Base-by-base conservation (phyloP, 2,329 filamentous ascomycete genomes). In the Plenodomus tracheiphilus region DNA sequence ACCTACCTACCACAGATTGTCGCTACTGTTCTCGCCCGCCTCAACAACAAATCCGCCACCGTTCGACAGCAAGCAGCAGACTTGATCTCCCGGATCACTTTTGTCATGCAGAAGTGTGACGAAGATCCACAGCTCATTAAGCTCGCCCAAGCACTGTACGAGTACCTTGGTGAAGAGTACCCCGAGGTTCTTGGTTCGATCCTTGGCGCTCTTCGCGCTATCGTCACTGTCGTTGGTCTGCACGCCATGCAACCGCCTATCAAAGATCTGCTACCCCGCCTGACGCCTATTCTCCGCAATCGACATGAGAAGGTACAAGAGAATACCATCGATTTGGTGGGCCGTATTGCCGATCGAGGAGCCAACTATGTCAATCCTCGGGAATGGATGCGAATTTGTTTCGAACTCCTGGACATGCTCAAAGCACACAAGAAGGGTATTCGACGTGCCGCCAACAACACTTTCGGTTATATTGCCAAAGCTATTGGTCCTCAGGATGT, bases 361-460 rank as follows among this genome's bases (percentile, higher is more conserved):
- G 92, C 94, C 1, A 94, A 99, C 74, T 93, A 89, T 56, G 94
- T 99, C 70, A 96, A 96, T 69, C 92, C 94, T 13, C 85, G 94
- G 66, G 94, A 99, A 75, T 99, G 94, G 94, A 99, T 99, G 95
- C 87, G 94, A 71, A 99, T 99, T 72, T 99, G 94, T 77, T 99
- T 99, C 74, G 94, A 99, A 77, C 80, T 99, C 45, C 85, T 99
- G 22, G 94, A 99, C 75, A 99, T 99, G 94, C 84, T 99, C 66
- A 99, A 99, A 76, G 94, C 94, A 6, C 94, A 99, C 80, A 99
- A 99, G 78, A 99, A 99, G 81, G 95, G 94, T 58, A 99, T 99
- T 62, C 89, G 94, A 58, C 88, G 94, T 73, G 94, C 94, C 18
- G 95, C 94, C 63, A 99, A 99, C 83, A 99, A 99, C 79, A 99